Base-by-base conservation (phyloP, 2,329 filamentous ascomycete genomes). In the Calonectria honghensis region DNA sequence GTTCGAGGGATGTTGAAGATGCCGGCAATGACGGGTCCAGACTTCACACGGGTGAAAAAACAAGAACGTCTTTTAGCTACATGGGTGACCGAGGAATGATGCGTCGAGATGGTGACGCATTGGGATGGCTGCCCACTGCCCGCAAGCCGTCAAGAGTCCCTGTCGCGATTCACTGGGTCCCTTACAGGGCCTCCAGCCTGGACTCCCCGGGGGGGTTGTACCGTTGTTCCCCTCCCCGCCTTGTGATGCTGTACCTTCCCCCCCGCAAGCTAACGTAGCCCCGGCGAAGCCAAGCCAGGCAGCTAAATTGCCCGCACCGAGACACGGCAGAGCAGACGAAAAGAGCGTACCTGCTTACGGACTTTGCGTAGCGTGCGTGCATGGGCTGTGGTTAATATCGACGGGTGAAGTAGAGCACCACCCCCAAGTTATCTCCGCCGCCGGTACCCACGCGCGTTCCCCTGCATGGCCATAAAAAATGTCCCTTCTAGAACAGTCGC, bases 271-370 rank as follows among this genome's bases (percentile, higher is more conserved):
- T 61, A 61, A 61, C 35, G 54, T 59, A 59, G 24, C 31, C 54
- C 54, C 54, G 32, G 54, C 54, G 54, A 27, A 61, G 54, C 54
- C 54, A 61, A 61, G 54, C 54, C 54, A 61, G 54, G 54, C 54
- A 61, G 54, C 54, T 61, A 61, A 61, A 61, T 61, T 39, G 35
- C 54, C 54, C 54, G 32, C 35, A 61, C 54, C 51, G 51, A 54
- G 51, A 54, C 51, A 54, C 51, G 51, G 51, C 51, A 54, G 41
- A 45, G 29, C 27, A 54, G 51, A 54, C 51, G 27, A 54, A 54
- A 54, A 54, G 51, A 31, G 27, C 51, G 45, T 48, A 48, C 45
- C 45, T 57, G 52, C 57, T 27, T 63, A 63, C 57, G 32, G 35
- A 9, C 35, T 41, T 29, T 10, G 27, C 24, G 18, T 6, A 29